Evolutionary conservation across 345 rosid species (phyloP).

Genomic region (Gynandropsis gynandra): DNA sequence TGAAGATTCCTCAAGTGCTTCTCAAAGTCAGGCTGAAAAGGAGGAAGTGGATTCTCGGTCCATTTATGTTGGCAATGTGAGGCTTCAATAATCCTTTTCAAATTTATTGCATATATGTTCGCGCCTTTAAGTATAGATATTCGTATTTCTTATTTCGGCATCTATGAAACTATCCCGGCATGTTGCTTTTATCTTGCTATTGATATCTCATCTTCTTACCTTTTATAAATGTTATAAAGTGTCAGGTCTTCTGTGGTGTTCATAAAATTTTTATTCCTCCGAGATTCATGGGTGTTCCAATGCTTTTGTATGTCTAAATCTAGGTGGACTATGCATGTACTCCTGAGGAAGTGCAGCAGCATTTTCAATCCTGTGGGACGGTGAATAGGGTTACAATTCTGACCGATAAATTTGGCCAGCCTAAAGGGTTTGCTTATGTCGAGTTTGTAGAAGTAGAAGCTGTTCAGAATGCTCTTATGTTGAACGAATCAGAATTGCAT

Average conservation of each 20-base stretch:
- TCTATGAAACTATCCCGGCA: not conserved
- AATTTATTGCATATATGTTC: conserved; percentile 1
- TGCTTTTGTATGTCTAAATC: conserved; percentile 19
- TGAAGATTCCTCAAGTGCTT: conserved; percentile 63
- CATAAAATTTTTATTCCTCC: not conserved
- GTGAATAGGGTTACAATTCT: conserved; percentile 94
- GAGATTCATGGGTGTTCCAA: not conserved
- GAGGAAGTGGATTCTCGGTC: conserved; percentile 97
- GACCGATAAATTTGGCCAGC: conserved; percentile 98
- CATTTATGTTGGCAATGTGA: conserved; percentile 96
- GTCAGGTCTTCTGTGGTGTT: not conserved
- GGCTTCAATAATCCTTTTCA: conserved; percentile 31
- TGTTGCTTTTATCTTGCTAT: not conserved
- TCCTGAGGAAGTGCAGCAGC: conserved; percentile 98
- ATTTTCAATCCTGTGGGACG: conserved; percentile 98
- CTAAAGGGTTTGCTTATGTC: conserved; percentile 97
- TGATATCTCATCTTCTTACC: not conserved
- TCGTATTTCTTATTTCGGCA: not conserved
- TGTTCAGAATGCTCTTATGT: conserved; percentile 81
- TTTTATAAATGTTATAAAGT: not conserved
- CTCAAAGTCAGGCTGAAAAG: conserved; percentile 79
- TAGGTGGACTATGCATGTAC: conserved; percentile 98
- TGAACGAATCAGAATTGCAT: conserved; percentile 92
- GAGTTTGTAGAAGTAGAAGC: conserved; percentile 96
- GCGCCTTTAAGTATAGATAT: not conserved